A percentile compares a stretch with the other conserved stretches of the same genome.
phyloP scores from a whole-genome alignment of 257 asterid genomes.

The Solanum chiquidenum region DNA sequence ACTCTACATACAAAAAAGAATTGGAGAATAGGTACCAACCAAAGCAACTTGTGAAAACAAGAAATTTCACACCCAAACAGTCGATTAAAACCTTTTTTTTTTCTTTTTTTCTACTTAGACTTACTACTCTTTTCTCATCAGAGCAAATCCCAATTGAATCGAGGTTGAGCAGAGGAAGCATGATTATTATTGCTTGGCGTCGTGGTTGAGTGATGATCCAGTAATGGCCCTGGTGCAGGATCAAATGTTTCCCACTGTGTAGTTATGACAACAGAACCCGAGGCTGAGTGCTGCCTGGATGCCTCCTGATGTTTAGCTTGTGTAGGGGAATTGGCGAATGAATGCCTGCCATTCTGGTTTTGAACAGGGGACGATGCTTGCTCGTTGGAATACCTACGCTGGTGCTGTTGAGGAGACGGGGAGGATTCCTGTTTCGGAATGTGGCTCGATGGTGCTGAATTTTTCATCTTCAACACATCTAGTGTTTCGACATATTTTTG shows the following conservation, averaged over 20 bases:
- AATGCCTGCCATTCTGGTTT: conserved; percentile 18
- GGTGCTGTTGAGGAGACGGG: conserved; percentile 4
- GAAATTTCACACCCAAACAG: conserved; percentile 3
- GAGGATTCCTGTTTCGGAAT: conserved; percentile 4
- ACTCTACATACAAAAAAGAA: conserved; percentile 67
- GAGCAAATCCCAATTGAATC: conserved; percentile 61
- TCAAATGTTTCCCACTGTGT: conserved; percentile 95
- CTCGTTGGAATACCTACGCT: conserved; percentile 4
- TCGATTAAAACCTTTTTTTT: background rate
- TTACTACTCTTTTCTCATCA: conserved; percentile 6
- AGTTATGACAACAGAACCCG: conserved; percentile 65
- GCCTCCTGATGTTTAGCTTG: conserved; percentile 29
- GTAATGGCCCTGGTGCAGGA: conserved; percentile 24
- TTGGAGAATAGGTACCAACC: conserved; percentile 16
- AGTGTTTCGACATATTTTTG: conserved; percentile 75
- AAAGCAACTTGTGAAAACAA: background rate
- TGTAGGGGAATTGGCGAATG: conserved; percentile 20
- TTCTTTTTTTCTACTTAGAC: background rate
- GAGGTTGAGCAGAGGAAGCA: conserved; percentile 29
- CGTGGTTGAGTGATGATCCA: conserved; percentile 7
- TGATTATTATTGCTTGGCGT: background rate
- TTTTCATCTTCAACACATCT: conserved; percentile 62
- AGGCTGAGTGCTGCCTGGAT: conserved; percentile 33
- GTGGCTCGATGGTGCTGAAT: conserved; percentile 17
- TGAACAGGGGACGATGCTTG: conserved; percentile 10